Evolutionary conservation across 192 early-diverging fungal species (phyloP), one percentile per base, ranked within the genome.

Genomic region (Coemansia sp.): DNA sequence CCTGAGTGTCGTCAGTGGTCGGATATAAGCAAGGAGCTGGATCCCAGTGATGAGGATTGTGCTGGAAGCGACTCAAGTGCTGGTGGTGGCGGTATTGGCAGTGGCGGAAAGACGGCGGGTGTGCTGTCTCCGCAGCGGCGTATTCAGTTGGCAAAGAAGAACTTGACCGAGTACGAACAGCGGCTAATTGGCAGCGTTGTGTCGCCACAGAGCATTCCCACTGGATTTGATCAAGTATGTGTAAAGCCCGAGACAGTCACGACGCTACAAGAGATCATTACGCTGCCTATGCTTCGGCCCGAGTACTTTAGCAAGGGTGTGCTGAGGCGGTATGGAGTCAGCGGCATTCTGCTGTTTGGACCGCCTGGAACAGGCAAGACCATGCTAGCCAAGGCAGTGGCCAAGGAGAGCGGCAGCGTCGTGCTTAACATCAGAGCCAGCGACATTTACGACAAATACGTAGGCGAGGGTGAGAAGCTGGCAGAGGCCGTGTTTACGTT

Each of bases 381-480:
- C 15, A 85, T 94, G 85, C 69, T 94, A 55, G 93, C 91, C 42
- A 94, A 93, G 64, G 93, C 91, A 8, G 91, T 94, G 3, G 92
- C 92, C 8, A 94, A 93, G 64, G 89, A 91, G 53, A 90, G 90
- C 65, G 92, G 92, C 27, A 89, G 89, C 39, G 84, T 88, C 12
- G 91, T 94, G 76, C 76, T 94, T 11, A 90, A 92, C 42, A 90
- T 94, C 59, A 85, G 89, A 42, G 87, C 89, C 12, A 90, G 89
- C 46, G 92, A 94, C 62, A 83, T 94, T 45, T 90, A 90, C 65
- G 90, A 92, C 73, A 95, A 93, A 86, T 95, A 94, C 75, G 92
- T 97, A 23, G 97, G 97, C 19, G 95, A 99, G 75, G 94, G 95
- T 19, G 97, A 99, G 73, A 99, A 99, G 85, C 94, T 95, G 64